Conservation (phyloP, 2,329 filamentous ascomycete species). For the Aspergillus fischeri region DNA sequence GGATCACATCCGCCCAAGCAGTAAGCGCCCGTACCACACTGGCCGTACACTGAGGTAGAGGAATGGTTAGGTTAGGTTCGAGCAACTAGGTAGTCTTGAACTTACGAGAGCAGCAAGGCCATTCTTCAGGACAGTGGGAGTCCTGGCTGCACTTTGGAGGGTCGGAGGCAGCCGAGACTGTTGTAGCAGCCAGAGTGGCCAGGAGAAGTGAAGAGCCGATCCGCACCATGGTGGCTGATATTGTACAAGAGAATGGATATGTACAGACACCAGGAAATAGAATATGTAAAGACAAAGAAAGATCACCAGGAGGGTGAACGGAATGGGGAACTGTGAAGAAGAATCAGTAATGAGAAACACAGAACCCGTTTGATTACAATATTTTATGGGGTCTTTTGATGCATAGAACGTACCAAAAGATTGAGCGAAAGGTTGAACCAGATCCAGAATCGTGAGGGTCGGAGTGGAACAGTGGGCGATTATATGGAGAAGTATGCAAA, state of each 20-base stretch:
- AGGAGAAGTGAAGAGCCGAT: constrained; percentile 29
- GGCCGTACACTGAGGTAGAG: constrained; percentile 68
- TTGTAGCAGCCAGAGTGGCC: constrained; percentile 32
- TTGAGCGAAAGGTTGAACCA: background rate
- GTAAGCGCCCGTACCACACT: constrained; percentile 90
- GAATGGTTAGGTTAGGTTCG: background rate
- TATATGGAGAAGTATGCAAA: background rate
- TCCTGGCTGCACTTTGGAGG: constrained; percentile 37
- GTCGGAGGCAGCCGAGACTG: constrained; percentile 22
- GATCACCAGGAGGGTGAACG: background rate
- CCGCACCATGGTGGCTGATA: constrained; percentile 32
- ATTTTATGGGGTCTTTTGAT: background rate
- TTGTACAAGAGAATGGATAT: constrained; percentile 2
- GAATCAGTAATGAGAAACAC: background rate
- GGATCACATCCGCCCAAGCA: constrained; percentile 95
- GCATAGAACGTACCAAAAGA: background rate
- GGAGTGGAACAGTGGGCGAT: background rate
- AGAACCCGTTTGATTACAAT: background rate
- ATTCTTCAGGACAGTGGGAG: constrained; percentile 63
- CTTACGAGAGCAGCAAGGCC: constrained; percentile 79
- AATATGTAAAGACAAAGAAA: background rate
- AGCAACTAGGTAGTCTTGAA: constrained; percentile 29
- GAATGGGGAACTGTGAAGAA: background rate
- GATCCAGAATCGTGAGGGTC: background rate
- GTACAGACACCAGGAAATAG: background rate